These are phyloP conservation scores for Lizonia empirigonia DNA, from an alignment of 2,329 filamentous ascomycete species.

Conservation along the genomic window DNA sequence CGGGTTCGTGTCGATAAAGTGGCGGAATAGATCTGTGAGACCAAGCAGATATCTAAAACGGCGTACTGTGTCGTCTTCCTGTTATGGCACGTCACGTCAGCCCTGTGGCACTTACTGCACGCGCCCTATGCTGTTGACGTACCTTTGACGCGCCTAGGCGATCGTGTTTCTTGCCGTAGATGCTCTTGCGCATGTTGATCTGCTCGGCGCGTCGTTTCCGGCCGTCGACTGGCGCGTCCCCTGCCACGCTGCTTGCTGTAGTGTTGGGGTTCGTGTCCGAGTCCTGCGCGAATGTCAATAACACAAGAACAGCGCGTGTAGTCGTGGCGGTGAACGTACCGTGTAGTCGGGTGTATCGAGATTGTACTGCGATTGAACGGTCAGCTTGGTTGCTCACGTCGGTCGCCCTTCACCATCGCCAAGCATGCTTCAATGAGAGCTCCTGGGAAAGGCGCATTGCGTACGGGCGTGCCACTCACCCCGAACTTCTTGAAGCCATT, in stretches of 20 bases:
- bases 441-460: slow-evolving; percentile 12
- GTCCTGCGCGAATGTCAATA: slow-evolving; percentile 54
- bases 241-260: slow-evolving; percentile 81
- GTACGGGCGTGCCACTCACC: slow-evolving; percentile 28
- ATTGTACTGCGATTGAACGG: slow-evolving; percentile 49
- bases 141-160: slow-evolving; percentile 91
- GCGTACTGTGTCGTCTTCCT: slow-evolving; percentile 95
- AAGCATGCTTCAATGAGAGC: slow-evolving; percentile 9
- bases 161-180: slow-evolving; percentile 95
- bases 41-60: slow-evolving; percentile 94
- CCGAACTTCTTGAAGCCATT: slow-evolving; percentile 45
- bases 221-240: slow-evolving; percentile 74
- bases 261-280: slow-evolving; percentile 71
- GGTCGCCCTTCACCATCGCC: not conserved
- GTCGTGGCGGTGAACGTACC: slow-evolving; percentile 41
- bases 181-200: slow-evolving; percentile 86
- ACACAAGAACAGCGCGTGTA: not conserved
- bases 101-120: not conserved
- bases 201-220: slow-evolving; percentile 85
- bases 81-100: slow-evolving; percentile 17
- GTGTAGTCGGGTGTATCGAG: slow-evolving; percentile 69
- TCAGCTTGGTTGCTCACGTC: slow-evolving; percentile 30
- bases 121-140: slow-evolving; percentile 32
- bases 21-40: slow-evolving; percentile 93
- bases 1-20: slow-evolving; percentile 98